These are phyloP conservation scores for Stipa capillata DNA, from an alignment of 176 grass and related monocot genomes.

Conservation along the genomic window DNA sequence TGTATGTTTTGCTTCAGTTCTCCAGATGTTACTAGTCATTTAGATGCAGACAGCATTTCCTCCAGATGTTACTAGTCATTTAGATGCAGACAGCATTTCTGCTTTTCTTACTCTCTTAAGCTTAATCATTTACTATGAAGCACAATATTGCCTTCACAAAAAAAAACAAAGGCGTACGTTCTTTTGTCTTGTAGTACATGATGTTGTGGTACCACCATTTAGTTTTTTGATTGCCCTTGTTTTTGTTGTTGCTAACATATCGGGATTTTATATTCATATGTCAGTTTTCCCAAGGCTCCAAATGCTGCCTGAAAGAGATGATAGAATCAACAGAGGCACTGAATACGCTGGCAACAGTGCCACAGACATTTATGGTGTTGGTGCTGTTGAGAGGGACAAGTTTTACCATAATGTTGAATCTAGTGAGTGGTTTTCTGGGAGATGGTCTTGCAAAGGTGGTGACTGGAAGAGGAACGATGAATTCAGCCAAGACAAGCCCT, in stretches of 20 bases:
- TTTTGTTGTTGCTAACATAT: constrained; percentile 10
- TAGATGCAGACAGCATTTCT: background rate
- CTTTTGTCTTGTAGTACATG: background rate
- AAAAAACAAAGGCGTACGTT: background rate
- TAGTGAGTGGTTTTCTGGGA: constrained; percentile 78
- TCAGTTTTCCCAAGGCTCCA: constrained; percentile 66
- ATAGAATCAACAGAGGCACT: constrained; percentile 28
- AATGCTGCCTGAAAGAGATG: constrained; percentile 34
- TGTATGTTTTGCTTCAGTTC: constrained; percentile 9
- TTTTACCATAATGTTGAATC: constrained; percentile 28
- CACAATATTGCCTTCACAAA: background rate
- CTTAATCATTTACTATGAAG: constrained; percentile 11
- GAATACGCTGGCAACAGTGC: constrained; percentile 24
- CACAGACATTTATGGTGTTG: constrained; percentile 20
- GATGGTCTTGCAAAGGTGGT: constrained; percentile 86
- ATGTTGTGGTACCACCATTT: background rate
- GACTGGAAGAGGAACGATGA: constrained; percentile 97
- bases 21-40: background rate
- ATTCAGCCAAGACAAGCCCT: constrained; percentile 52
- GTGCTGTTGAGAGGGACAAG: constrained; percentile 25
- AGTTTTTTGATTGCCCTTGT: constrained; percentile 4
- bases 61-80: background rate
- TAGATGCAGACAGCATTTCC: background rate
- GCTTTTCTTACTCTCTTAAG: background rate
- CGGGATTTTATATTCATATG: constrained; percentile 12